Percentiles rank a stretch among this genome's conserved stretches.
phyloP scores from a whole-genome alignment of 2,329 filamentous ascomycete species.

The Hypoxylon sp. region DNA sequence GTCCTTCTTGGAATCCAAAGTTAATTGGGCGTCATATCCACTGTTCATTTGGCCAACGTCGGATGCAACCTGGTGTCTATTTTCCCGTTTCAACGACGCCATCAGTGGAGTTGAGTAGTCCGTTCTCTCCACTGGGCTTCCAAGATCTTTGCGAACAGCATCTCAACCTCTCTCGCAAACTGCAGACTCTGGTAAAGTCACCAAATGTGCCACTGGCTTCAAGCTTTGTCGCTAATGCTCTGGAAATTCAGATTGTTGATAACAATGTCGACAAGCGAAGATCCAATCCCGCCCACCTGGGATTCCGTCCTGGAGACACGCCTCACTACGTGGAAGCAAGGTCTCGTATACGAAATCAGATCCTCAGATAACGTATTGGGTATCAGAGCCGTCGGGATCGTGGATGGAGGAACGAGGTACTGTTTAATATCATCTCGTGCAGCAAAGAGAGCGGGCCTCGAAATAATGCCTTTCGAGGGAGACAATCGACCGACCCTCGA shows the following conservation, averaged over 20 bases:
- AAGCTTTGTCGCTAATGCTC: neutral
- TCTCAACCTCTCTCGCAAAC: no score
- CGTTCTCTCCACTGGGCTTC: no score
- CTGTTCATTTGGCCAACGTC: no score
- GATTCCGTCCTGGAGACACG: no score
- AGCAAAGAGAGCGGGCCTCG: neutral
- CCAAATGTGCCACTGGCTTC: neutral
- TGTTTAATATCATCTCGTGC: neutral
- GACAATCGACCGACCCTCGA: neutral
- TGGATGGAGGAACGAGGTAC: neutral
- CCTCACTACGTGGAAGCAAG: neutral
- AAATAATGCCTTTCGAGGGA: neutral
- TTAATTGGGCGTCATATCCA: no score
- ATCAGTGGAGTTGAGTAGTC: no score
- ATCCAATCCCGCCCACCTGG: neutral
- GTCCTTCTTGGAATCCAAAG: no score
- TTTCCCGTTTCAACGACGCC: no score
- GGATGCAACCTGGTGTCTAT: no score
- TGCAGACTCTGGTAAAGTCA: no score
- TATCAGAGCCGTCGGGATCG: neutral
- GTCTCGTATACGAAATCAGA: neutral
- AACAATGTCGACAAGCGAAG: neutral
- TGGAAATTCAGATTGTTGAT: neutral
- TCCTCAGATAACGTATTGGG: neutral
- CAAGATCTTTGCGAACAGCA: no score